A percentile compares a stretch with the other conserved stretches of the same genome.
Evolutionary conservation across 2,329 filamentous ascomycete genomes (phyloP).

Genomic region (Alternaria angustiovoidea): DNA sequence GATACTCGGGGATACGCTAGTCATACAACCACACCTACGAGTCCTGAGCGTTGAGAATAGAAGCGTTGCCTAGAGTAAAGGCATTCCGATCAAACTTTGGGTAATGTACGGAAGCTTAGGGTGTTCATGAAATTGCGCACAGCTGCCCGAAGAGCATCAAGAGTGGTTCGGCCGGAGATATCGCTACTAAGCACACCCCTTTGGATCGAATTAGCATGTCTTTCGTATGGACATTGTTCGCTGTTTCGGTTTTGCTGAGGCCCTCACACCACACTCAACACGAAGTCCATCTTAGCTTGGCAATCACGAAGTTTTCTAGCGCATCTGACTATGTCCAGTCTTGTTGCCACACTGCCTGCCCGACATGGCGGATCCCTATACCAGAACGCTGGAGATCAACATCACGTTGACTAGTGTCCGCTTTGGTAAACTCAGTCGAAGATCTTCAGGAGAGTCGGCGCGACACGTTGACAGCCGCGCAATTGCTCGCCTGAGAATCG

Average conservation of each 20-base stretch:
- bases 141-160: background rate
- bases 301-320: background rate
- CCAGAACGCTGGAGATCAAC: conserved; percentile 11
- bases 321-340: background rate
- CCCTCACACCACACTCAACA: conserved; percentile 1
- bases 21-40: background rate
- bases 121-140: background rate
- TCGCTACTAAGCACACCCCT: background rate
- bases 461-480: conserved; percentile 5
- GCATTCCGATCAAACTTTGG: background rate
- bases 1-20: conserved; percentile 1
- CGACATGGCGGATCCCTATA: conserved; percentile 9
- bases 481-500: conserved; percentile 1
- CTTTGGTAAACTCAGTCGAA: conserved; percentile 9
- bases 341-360: conserved; percentile 5
- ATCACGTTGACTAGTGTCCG: conserved; percentile 12
- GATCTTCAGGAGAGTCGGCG: conserved; percentile 9
- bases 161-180: background rate
- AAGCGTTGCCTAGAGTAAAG: background rate
- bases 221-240: background rate
- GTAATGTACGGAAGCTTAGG: background rate
- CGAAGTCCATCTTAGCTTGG: background rate
- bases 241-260: background rate
- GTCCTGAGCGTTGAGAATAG: background rate
- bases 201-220: background rate